Base-by-base conservation (phyloP, 2,329 filamentous ascomycete genomes). In the Pestalotiopsis sp. region DNA sequence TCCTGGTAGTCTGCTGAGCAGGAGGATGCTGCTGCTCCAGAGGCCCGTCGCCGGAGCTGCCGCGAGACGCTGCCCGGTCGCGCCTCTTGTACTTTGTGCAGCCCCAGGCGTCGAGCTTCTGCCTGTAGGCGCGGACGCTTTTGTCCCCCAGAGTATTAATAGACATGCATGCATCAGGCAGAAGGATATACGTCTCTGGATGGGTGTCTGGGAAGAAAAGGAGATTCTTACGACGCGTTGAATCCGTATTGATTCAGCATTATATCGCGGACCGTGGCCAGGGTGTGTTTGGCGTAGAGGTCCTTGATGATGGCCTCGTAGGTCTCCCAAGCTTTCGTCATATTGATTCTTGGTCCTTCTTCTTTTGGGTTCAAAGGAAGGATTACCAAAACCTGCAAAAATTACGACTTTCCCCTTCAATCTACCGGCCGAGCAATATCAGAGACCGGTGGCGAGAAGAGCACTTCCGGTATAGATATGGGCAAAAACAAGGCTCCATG, bases 1-100 rank as follows among this genome's bases (percentile, higher is more conserved):
- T 36, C 31, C 31, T 9, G 31, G 31, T 36, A 9, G 31, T 36
- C 31, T 36, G 31, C 31, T 9, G 31, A 36, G 31, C 31, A 36
- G 57, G 2, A 59, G 11, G 4, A 31, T 25, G 14, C 23, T 25
- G 14, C 23, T 25, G 57, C 13, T 59, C 12, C 11, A 25, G 12
- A 12, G 23, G 4, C 4, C 12, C 27, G n/a, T 36, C 59, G 31
- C 31, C 36, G 4, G 59, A n/a, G 3, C 59, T 62, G 20, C 38
- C n/a, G 59, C 59, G n/a, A 2, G 59, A 12, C 3, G 14, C 38
- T 17, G 17, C 20, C 59, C 60, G 58, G 7, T 58, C 64, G 31
- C 64, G 64, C 66, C 52, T 52, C 27, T 67, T 67, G 52, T 67
- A 67, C 59, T 67, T 67, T 12, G 38, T n/a, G 13, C 20, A 31